Conservation (phyloP, 768 basidiomycete genomes). For the Termitomyces sp. region DNA sequence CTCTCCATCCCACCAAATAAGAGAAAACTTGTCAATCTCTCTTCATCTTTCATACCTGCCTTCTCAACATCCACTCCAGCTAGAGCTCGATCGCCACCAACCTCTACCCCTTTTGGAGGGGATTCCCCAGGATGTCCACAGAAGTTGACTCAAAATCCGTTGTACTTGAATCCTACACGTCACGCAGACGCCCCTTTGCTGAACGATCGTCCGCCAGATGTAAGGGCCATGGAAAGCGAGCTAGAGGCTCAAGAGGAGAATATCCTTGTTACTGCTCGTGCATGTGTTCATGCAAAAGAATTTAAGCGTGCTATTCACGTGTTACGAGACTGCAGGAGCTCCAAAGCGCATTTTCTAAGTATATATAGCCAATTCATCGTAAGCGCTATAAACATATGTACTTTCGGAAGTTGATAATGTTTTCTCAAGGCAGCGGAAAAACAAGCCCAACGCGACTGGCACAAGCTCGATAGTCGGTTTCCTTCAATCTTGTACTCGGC, state of each 20-base stretch:
- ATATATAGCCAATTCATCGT: constrained; percentile 87
- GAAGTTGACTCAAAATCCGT: constrained; percentile 22
- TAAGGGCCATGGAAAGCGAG: constrained; percentile 35
- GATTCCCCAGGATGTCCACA: constrained; percentile 31
- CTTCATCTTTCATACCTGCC: constrained; percentile 20
- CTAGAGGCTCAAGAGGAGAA: constrained; percentile 68
- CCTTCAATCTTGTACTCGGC: neutral
- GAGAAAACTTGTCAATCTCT: constrained; percentile 27
- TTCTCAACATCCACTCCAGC: constrained; percentile 64
- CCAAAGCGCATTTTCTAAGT: constrained; percentile 72
- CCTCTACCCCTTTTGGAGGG: constrained; percentile 32
- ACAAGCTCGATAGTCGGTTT: constrained; percentile 69
- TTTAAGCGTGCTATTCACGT: constrained; percentile 67
- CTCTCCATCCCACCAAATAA: constrained; percentile 52
- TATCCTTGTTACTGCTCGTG: constrained; percentile 63
- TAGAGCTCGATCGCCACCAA: constrained; percentile 38
- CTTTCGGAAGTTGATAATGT: neutral
- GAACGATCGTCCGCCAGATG: constrained; percentile 26
- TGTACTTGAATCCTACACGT: constrained; percentile 21
- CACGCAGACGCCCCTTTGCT: constrained; percentile 35
- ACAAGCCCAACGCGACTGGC: constrained; percentile 79
- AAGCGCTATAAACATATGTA: constrained; percentile 30
- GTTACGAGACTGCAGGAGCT: constrained; percentile 61
- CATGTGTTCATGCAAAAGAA: constrained; percentile 75
- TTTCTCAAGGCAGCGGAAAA: constrained; percentile 75